Base-by-base conservation (phyloP, 2,329 filamentous ascomycete genomes). In the Fusarium subtropicale region DNA sequence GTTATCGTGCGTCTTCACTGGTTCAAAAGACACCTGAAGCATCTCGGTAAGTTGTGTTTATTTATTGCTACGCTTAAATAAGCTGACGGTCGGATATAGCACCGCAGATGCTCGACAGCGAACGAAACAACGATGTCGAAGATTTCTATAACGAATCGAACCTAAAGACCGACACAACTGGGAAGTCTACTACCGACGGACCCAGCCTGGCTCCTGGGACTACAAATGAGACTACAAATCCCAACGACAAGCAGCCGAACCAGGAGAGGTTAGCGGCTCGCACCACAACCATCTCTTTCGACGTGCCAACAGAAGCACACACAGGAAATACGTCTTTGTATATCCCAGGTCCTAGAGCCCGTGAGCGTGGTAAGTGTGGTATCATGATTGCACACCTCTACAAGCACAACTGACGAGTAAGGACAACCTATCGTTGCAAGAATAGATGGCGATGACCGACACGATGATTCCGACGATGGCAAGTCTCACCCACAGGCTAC, bases 1-100 rank as follows among this genome's bases (percentile, higher is more conserved):
- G 82, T 86, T 4, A 64, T 83, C 8, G 79, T 84, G 1, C 79
- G 85, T 0, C 69, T 87, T 2, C 75, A 76, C 45, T 86, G 83
- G 82, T 87, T 87, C 62, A 76, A 80, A 42, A 80, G 80, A 48
- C 79, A 77, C 6, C 67, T 85, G 3, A 81, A 80, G 59, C 22
- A 24, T 3, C 52, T 44, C 1, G 59, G 46, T 56, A 3, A 24
- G 45, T 41, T n/a, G 12, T 2, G 5, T 10, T 11, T 34, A 9
- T 20, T 6, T 15, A 26, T n/a, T 1, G 5, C 10, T 22, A 7
- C 5, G 4, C 7, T 7, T 7, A 8, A 8, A 2, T 1, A 10
- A 1, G 8, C 22, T 38, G 3, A 51, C 7, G 12, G 5, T 1
- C 7, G 12, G 8, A 15, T 7, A 13, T n/a, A 52, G 48, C 48